Evolutionary conservation across 176 grass and related monocot genomes (phyloP).

Genomic region (Ampelocalamus luodianensis): DNA sequence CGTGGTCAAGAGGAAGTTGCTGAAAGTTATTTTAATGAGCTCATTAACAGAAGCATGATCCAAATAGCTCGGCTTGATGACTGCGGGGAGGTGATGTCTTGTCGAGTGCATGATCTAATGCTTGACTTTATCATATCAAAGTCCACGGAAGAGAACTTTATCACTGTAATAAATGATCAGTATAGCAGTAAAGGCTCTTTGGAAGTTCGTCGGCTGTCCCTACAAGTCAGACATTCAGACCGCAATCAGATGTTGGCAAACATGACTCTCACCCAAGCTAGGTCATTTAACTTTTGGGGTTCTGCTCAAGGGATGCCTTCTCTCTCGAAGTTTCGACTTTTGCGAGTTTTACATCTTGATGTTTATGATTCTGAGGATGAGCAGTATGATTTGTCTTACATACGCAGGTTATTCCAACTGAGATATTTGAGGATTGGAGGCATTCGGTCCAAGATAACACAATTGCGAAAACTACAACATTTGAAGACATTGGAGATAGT

Average conservation of each 20-base stretch:
- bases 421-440: conserved; percentile 29
- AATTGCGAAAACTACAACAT: too few relatives aligned
- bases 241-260: neutral
- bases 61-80: conserved; percentile 26
- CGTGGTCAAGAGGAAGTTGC: neutral
- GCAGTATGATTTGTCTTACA: neutral
- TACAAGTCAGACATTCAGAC: neutral
- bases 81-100: conserved; percentile 24
- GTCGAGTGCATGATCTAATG: neutral
- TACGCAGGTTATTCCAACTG: neutral
- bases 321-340: neutral
- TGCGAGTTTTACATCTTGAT: conserved; percentile 32
- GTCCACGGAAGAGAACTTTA: too few relatives aligned
- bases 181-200: neutral
- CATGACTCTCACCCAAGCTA: conserved; percentile 6
- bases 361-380: neutral
- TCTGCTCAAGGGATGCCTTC: neutral
- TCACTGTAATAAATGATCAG: too few relatives aligned
- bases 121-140: too few relatives aligned
- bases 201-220: conserved; percentile 31
- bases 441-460: neutral
- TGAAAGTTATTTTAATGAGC: conserved; percentile 11
- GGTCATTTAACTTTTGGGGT: conserved; percentile 36
- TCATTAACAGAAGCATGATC: conserved; percentile 31
- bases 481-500: too few relatives aligned